Conservation (phyloP, 1,139 yeast species). For the Candida glucosophila region DNA sequence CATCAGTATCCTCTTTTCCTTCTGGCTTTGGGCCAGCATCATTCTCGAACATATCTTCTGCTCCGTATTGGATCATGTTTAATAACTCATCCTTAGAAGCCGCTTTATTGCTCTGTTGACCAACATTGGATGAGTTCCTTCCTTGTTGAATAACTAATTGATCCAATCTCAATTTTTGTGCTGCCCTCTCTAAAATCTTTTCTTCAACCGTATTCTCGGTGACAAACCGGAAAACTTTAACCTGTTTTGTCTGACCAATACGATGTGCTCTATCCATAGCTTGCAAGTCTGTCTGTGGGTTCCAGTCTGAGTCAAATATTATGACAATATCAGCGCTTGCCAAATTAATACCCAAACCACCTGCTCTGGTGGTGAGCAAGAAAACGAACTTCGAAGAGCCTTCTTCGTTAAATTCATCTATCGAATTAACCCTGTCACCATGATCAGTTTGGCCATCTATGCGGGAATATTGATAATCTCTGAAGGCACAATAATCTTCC, state of each 20-base stretch:
- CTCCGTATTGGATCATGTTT: conserved; percentile 78
- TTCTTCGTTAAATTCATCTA: conserved; percentile 70
- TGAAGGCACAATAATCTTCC: conserved; percentile 67
- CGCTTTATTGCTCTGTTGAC: conserved; percentile 31
- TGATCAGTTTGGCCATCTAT: conserved; percentile 81
- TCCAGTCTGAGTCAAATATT: conserved; percentile 76
- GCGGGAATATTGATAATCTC: conserved; percentile 63
- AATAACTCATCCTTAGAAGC: conserved; percentile 62
- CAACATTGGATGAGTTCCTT: conserved; percentile 33
- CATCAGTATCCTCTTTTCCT: conserved; percentile 26
- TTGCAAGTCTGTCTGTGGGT: conserved; percentile 80
- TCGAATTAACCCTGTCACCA: conserved; percentile 64
- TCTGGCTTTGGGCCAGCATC: conserved; percentile 8
- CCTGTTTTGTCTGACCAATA: conserved; percentile 80
- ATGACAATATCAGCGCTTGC: conserved; percentile 72
- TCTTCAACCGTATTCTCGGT: conserved; percentile 80
- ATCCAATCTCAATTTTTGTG: conserved; percentile 69
- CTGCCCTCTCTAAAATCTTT: conserved; percentile 70
- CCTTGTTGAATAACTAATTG: conserved; percentile 81
- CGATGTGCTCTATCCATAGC: conserved; percentile 88
- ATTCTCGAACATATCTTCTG: conserved; percentile 48
- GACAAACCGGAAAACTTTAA: conserved; percentile 64
- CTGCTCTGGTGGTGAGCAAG: conserved; percentile 72
- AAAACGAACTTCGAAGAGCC: conserved; percentile 63
- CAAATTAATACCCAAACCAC: conserved; percentile 79